Base-by-base conservation (phyloP, 306 rosid species). In the Vigna hirtella region DNA sequence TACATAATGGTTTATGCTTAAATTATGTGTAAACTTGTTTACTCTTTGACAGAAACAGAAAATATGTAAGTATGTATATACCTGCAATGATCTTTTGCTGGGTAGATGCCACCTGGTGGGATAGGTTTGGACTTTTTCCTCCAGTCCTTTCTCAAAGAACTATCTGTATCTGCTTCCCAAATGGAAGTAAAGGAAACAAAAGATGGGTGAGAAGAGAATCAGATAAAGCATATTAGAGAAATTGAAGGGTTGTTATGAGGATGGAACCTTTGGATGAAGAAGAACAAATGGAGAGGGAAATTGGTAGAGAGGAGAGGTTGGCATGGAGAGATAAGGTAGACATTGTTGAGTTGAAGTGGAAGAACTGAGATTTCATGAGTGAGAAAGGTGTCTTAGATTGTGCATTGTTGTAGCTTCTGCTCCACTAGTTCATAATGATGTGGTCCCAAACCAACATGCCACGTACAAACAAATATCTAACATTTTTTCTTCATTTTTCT, bases 71-170 rank as follows among this genome's bases (percentile, higher is more conserved):
- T 11, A 40, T 1, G 20, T 11, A 40, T 2, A 18, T 64, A 94
- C 98, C 98, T 94, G 97, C 98, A 95, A 47, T 92, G 93, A 74
- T 95, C 97, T 82, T 92, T 95, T 16, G 98, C 98, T 0, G 98
- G 98, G 78, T 95, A 91, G 51, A 91, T 92, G 36, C 97, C 97
- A 79, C 98, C 98, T 12, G 93, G 93, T 61, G 96, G 93, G 28
- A 95, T 91, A 52, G 98, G 93, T 66, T 79, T 90, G 73, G 98
- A 92, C 76, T 85, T 91, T 50, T 83, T 86, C 87, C 98, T 87
- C 98, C 98, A 92, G 53, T 94, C 97, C 4, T 88, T 90, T 79
- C 90, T 90, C 73, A 89, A 79, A 79, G 83, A 85, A 70, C 74
- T 81, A 83, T 88, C 93, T 89, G 88, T 79, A 83, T 88, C 93